Evolutionary conservation across 192 early-diverging fungal genomes (phyloP), one percentile per base, ranked within the genome.

Genomic region (Physocladia obscura): DNA sequence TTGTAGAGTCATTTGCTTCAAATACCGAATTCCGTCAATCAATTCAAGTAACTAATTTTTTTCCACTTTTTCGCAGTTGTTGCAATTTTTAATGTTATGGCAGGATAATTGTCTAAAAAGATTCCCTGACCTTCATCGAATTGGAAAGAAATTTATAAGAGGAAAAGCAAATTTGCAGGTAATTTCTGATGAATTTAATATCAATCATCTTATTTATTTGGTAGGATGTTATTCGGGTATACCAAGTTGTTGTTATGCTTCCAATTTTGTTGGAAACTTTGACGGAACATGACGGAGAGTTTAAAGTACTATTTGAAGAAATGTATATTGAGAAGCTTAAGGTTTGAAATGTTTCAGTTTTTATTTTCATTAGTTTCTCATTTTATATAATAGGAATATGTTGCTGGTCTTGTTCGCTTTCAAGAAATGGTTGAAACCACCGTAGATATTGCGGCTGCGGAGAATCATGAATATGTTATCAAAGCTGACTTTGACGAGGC

Each of bases 401-500:
- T 67, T 17, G 65, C 59, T 2, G 81, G 88, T 24, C 82, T 97
- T 17, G 78, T 77, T 24, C 88, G 87, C 17, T 76, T 94, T 37
- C 82, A 91, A 69, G 83, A 90, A 36, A 75, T 98, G 69, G 92
- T 96, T 4, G 97, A 97, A 74, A 90, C 90, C 4, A 94, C 92
- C 0, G 87, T 97, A 34, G 97, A 97, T 75, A 76, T 96, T 50
- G 85, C 84, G 8, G 92, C 94, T 32, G 83, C 89, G 0, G 92
- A 94, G 32, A 69, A 81, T 49, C 94, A 97, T 73, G 92, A 96
- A 68, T 97, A 90, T 64, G 74, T 92, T 24, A 89, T 98, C 60
- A 91, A 91, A 44, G 79, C 95, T 0, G 91, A 94, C 37, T 92
- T 92, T 78, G 89, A 96, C 75, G 79, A 85, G 26, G 72, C 77